These are phyloP conservation scores for Picea abies DNA, from an alignment of 83 land plant genomes.

Conservation along the genomic window DNA sequence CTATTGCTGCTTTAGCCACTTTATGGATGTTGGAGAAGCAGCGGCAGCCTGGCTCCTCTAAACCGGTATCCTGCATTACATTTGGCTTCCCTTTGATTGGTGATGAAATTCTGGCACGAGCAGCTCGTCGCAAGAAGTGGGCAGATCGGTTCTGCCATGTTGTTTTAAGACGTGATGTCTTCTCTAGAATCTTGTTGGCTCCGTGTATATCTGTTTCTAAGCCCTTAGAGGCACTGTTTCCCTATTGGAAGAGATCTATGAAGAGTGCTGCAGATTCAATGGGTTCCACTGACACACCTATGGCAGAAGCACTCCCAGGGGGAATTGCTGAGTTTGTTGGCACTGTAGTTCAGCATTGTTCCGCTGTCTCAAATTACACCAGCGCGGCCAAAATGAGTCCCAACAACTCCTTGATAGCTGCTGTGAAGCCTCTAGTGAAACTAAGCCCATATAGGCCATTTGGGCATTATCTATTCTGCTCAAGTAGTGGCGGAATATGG, in stretches of 20 bases:
- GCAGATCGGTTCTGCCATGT: slow-evolving; percentile 52
- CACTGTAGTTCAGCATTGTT: too few species aligned
- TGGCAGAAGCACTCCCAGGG: neutral
- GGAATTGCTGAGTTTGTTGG: too few species aligned
- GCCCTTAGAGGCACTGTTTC: slow-evolving; percentile 14
- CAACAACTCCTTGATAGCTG: too few species aligned
- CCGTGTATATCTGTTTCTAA: slow-evolving; percentile 14
- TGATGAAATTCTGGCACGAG: slow-evolving; percentile 9
- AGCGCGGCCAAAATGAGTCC: too few species aligned
- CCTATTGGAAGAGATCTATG: slow-evolving; percentile 28
- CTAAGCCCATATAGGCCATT: too few species aligned
- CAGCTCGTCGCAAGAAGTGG: slow-evolving; percentile 47
- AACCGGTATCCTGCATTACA: slow-evolving; percentile 40
- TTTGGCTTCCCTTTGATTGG: slow-evolving; percentile 55
- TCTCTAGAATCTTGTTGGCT: slow-evolving; percentile 49
- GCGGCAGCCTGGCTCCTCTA: too few species aligned
- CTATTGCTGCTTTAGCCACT: too few species aligned
- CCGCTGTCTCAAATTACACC: too few species aligned
- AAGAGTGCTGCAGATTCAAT: neutral
- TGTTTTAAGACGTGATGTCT: slow-evolving; percentile 35
- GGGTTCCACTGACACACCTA: neutral
- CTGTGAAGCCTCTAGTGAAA: too few species aligned
- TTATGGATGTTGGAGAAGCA: too few species aligned
- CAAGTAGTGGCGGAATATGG: too few species aligned
- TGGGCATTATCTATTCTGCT: too few species aligned